Evolutionary conservation across 371 early-diverging fungal species (phyloP).

Genomic region (Rhizomucor miehei): DNA sequence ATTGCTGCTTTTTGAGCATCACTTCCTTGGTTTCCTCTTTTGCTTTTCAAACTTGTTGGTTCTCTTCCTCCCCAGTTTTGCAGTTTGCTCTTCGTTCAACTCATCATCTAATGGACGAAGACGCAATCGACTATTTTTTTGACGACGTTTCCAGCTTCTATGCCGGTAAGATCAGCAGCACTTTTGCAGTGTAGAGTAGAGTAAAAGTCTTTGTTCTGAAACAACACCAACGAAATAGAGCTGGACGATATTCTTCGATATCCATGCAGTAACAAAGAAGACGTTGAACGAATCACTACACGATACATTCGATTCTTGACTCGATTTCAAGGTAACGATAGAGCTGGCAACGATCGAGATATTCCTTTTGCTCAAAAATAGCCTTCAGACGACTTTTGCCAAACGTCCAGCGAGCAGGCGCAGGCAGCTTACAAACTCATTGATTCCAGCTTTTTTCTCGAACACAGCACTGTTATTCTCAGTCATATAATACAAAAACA

Average conservation of each 20-base stretch:
- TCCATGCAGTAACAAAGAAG: conserved; percentile 30
- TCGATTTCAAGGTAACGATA: conserved; percentile 39
- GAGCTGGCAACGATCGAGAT: too few species aligned
- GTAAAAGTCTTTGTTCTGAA: neutral
- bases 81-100: conserved; percentile 1
- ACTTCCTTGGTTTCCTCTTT: neutral
- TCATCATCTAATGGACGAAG: conserved; percentile 18
- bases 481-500: conserved; percentile 50
- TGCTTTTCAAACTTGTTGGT: neutral
- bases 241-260: conserved; percentile 45
- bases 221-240: conserved; percentile 23
- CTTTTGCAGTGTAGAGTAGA: neutral
- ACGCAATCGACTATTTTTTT: conserved; percentile 43
- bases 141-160: conserved; percentile 44
- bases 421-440: conserved; percentile 62
- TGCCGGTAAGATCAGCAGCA: conserved; percentile 32
- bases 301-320: conserved; percentile 40
- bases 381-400: conserved; percentile 51
- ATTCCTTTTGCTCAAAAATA: neutral
- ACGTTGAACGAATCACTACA: conserved; percentile 32
- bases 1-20: neutral
- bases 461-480: conserved; percentile 56
- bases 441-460: conserved; percentile 62
- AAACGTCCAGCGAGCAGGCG: conserved; percentile 45
- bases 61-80: neutral